These are phyloP conservation scores for Clarireedia monteithiana DNA, from an alignment of 2,329 filamentous ascomycete genomes.

Conservation along the genomic window DNA sequence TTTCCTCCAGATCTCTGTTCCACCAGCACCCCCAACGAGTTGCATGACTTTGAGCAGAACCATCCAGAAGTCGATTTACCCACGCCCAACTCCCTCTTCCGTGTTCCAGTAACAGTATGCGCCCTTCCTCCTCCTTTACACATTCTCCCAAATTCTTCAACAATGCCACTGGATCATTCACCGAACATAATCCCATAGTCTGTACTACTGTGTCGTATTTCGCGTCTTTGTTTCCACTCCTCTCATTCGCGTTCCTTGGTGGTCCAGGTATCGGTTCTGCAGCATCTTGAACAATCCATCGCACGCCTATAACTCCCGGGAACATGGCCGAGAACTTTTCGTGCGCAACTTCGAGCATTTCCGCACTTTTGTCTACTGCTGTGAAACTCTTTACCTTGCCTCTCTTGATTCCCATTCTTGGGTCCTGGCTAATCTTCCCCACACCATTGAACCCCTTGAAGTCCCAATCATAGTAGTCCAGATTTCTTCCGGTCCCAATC, in stretches of 20 bases:
- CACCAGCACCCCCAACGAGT: slow-evolving; percentile 59
- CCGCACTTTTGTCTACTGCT: slow-evolving; percentile 51
- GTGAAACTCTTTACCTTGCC: slow-evolving; percentile 47
- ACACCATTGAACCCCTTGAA: slow-evolving; percentile 21
- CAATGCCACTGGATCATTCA: slow-evolving; percentile 46
- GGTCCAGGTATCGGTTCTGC: slow-evolving; percentile 21
- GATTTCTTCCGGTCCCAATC: slow-evolving; percentile 54
- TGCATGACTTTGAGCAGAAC: slow-evolving; percentile 47
- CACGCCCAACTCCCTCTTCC: slow-evolving; percentile 47
- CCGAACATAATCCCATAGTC: slow-evolving; percentile 58
- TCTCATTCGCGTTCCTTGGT: slow-evolving; percentile 20
- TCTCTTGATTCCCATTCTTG: slow-evolving; percentile 18
- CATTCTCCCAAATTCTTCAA: slow-evolving; percentile 44
- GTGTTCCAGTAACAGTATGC: slow-evolving; percentile 56
- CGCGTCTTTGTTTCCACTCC: slow-evolving; percentile 14
- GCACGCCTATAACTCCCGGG: slow-evolving; percentile 35
- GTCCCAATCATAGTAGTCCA: slow-evolving; percentile 51
- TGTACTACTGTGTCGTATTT: slow-evolving; percentile 56
- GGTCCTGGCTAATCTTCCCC: slow-evolving; percentile 14
- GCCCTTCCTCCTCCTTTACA: slow-evolving; percentile 46
- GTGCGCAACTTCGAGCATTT: slow-evolving; percentile 53
- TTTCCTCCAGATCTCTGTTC: slow-evolving; percentile 53
- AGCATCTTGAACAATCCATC: slow-evolving; percentile 30
- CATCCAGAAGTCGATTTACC: slow-evolving; percentile 49
- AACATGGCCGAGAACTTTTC: slow-evolving; percentile 40